These are phyloP conservation scores for Solanum paucissectum DNA, from an alignment of 257 asterid genomes.

Conservation along the genomic window DNA sequence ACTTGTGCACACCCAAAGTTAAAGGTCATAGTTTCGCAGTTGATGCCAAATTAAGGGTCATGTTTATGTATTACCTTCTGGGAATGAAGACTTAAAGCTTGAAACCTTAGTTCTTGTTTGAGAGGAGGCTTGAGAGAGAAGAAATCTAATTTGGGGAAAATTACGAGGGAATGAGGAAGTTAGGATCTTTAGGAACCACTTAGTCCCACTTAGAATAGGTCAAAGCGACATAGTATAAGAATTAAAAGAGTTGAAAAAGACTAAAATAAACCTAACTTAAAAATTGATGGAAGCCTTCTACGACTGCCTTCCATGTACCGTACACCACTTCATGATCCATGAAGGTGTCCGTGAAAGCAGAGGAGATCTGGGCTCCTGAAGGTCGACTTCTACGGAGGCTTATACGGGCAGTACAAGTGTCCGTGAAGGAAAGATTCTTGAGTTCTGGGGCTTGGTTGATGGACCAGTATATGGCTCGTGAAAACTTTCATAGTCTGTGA, in stretches of 20 bases:
- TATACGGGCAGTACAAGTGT: not conserved
- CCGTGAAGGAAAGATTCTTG: not conserved
- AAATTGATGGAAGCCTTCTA: not conserved
- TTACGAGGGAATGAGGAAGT: not conserved
- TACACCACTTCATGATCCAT: not conserved
- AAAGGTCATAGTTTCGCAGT: too few relatives aligned
- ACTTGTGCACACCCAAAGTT: too few relatives aligned
- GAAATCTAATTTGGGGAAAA: not conserved
- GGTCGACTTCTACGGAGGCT: not conserved
- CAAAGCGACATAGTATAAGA: not conserved
- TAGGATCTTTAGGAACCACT: too few relatives aligned
- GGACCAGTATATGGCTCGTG: not conserved
- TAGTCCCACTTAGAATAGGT: not conserved
- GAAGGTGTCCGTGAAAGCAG: not conserved
- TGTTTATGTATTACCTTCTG: too few relatives aligned
- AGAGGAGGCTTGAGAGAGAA: not conserved
- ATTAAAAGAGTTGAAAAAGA: too few relatives aligned
- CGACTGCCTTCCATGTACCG: too few relatives aligned
- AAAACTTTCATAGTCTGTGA: not conserved
- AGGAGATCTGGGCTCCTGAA: not conserved
- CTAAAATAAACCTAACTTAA: not conserved
- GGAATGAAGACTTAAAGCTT: not conserved
- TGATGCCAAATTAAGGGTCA: too few relatives aligned
- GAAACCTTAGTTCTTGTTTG: not conserved
- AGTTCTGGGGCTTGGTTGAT: not conserved